These are phyloP conservation scores for Fistulinella prunicolor DNA, from an alignment of 768 basidiomycete genomes.

Conservation along the genomic window DNA sequence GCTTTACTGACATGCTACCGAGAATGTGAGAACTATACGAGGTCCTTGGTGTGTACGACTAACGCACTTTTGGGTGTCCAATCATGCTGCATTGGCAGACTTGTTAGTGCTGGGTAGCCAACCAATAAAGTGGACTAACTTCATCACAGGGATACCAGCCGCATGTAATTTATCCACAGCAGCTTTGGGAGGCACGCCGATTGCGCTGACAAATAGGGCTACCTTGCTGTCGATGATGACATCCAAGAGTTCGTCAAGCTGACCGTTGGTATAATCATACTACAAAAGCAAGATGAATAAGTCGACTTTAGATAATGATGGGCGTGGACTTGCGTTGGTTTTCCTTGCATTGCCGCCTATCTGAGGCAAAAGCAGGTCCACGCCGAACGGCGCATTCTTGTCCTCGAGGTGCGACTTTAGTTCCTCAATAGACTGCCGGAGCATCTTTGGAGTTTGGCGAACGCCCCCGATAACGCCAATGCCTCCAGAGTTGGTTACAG, in stretches of 20 bases:
- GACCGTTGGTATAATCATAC: constrained; percentile 77
- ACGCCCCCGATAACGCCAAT: constrained; percentile 88
- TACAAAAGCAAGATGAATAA: constrained; percentile 11
- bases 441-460: constrained; percentile 67
- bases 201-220: constrained; percentile 77
- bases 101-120: neutral
- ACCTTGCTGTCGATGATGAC: constrained; percentile 73
- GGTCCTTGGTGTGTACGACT: neutral
- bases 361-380: constrained; percentile 82
- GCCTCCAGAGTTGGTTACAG: constrained; percentile 89
- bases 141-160: constrained; percentile 81
- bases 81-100: constrained; percentile 54
- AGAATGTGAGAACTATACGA: neutral
- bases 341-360: constrained; percentile 79
- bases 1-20: constrained; percentile 69
- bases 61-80: constrained; percentile 73
- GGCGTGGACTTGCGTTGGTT: constrained; percentile 55
- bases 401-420: constrained; percentile 73
- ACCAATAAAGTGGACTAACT: constrained; percentile 44
- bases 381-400: constrained; percentile 73
- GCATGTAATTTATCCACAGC: constrained; percentile 79
- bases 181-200: constrained; percentile 82
- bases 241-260: constrained; percentile 73
- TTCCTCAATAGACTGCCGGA: constrained; percentile 64
- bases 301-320: neutral